Percentiles rank a stretch among this genome's conserved stretches.
Evolutionary conservation across 768 basidiomycete genomes (phyloP).

Genomic region (Flagelloscypha sp.): DNA sequence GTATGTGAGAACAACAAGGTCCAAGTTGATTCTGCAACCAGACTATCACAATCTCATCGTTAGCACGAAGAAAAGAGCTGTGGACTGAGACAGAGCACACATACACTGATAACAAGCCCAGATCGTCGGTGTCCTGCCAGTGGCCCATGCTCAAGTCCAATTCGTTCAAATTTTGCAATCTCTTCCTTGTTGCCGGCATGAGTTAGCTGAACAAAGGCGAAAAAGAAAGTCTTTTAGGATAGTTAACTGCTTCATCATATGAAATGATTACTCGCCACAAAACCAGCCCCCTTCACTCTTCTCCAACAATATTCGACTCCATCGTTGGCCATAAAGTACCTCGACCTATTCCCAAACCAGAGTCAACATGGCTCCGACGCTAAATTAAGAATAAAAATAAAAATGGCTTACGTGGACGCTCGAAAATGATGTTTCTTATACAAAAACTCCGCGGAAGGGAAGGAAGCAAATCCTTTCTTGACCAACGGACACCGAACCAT

Average conservation of each 20-base stretch:
- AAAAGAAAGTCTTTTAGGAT: no score
- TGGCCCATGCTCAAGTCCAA: no score
- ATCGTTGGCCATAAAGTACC: conserved; percentile 44
- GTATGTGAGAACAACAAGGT: conserved; percentile 46
- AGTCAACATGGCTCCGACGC: conserved; percentile 1
- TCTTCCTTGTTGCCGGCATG: conserved; percentile 28
- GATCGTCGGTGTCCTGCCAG: no score
- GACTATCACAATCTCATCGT: no score
- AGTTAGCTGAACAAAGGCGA: conserved; percentile 25
- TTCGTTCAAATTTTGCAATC: conserved; percentile 38
- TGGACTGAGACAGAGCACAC: no score
- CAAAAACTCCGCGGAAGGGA: conserved; percentile 31
- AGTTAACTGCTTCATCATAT: background rate
- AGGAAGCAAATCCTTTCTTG: conserved; percentile 20
- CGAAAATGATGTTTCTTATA: conserved; percentile 35
- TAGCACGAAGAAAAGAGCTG: no score
- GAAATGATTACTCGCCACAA: conserved; percentile 25
- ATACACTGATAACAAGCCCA: no score
- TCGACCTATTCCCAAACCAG: conserved; percentile 23
- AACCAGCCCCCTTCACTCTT: conserved; percentile 27
- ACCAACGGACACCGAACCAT: conserved; percentile 31
- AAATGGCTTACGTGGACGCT: conserved; percentile 29
- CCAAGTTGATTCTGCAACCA: conserved; percentile 37
- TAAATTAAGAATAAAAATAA: background rate
- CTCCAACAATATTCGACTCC: conserved; percentile 46